Evolutionary conservation across 108 stramenopile species (phyloP).

Genomic region (Nitzschia inconspicua): DNA sequence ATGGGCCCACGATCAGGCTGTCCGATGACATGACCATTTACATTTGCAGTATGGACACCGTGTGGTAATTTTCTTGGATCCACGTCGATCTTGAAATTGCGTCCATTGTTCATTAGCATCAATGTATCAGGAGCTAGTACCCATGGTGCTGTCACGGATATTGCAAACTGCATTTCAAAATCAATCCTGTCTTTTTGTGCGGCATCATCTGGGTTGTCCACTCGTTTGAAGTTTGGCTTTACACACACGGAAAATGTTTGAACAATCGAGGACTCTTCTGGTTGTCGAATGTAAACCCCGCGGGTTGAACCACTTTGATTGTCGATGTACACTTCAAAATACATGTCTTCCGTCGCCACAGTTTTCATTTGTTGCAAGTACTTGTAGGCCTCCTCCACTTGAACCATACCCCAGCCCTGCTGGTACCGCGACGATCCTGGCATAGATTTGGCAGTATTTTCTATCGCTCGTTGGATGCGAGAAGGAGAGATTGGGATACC

Average conservation of each 20-base stretch:
- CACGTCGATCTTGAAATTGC: conserved; percentile 61
- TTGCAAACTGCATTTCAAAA: conserved; percentile 53
- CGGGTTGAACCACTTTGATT: conserved; percentile 37
- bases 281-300: conserved; percentile 80
- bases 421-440: conserved; percentile 29
- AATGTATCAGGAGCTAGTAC: conserved; percentile 45
- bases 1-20: conserved; percentile 38
- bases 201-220: conserved; percentile 36
- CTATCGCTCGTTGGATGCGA: conserved; percentile 64
- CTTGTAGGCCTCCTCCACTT: conserved; percentile 61
- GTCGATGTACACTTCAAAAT: conserved; percentile 38
- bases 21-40: conserved; percentile 48
- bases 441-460: conserved; percentile 65
- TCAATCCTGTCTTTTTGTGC: conserved; percentile 25
- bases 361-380: conserved; percentile 20
- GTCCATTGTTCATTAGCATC: conserved; percentile 54
- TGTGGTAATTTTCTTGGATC: conserved; percentile 58
- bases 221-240: conserved; percentile 40
- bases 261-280: conserved; percentile 26
- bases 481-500: conserved; percentile 47
- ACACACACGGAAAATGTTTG: conserved; percentile 45
- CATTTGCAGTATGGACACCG: conserved; percentile 69
- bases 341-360: conserved; percentile 25
- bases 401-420: conserved; percentile 74
- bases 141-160: conserved; percentile 45